phyloP scores from a whole-genome alignment of 495 filamentous ascomycete genomes.

The Penicillium salamii region DNA sequence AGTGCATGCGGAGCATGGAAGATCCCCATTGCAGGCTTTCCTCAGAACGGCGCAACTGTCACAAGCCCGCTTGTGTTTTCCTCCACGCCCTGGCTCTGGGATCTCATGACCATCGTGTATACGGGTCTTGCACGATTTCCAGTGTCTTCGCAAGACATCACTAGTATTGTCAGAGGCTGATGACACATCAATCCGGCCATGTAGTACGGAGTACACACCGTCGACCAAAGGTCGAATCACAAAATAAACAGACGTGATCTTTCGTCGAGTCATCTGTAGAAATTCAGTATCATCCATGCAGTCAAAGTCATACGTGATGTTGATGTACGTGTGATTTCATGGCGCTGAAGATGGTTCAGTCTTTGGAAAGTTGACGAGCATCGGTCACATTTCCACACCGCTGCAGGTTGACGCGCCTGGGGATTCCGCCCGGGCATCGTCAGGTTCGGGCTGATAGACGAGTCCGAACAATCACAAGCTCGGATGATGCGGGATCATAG shows the following conservation, averaged over 20 bases:
- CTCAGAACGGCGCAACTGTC: slow-evolving; percentile 35
- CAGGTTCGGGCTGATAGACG: slow-evolving; percentile 1
- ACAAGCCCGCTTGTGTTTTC: slow-evolving; percentile 36
- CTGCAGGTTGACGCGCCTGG: background rate
- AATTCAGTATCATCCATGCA: background rate
- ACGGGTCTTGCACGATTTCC: slow-evolving; percentile 33
- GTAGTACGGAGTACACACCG: slow-evolving; percentile 22
- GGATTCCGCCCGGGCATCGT: background rate
- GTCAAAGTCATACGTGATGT: too few relatives aligned
- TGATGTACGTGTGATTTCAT: slow-evolving; percentile 29
- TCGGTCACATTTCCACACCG: slow-evolving; percentile 27
- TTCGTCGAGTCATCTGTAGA: slow-evolving; percentile 20
- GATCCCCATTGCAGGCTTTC: slow-evolving; percentile 30
- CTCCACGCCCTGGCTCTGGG: slow-evolving; percentile 25
- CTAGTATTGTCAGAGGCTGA: slow-evolving; percentile 10
- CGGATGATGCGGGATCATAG: background rate
- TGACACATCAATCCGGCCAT: too few relatives aligned
- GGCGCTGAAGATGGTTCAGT: slow-evolving; percentile 33
- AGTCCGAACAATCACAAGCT: background rate
- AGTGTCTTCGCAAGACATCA: slow-evolving; percentile 34
- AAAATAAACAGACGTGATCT: slow-evolving; percentile 28
- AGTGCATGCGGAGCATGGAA: slow-evolving; percentile 29
- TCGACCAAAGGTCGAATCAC: slow-evolving; percentile 29
- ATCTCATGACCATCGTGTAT: slow-evolving; percentile 20
- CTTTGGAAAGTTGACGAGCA: slow-evolving; percentile 31